Evolutionary conservation across 1,139 yeast species (phyloP).

Genomic region (Taphrina sp.): DNA sequence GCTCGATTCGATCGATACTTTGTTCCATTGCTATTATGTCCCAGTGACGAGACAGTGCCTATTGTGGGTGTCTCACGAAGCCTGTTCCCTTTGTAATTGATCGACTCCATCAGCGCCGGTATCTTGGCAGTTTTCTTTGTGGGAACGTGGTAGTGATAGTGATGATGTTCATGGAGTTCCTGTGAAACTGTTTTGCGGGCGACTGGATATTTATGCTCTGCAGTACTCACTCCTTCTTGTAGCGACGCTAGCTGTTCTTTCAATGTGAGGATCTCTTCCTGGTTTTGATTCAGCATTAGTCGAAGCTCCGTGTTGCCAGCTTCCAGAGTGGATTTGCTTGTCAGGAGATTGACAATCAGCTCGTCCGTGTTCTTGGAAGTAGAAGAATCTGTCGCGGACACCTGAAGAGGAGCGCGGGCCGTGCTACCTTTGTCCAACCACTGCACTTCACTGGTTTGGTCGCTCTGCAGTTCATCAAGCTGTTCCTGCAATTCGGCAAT

Average conservation of each 20-base stretch:
- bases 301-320: conserved; percentile 9
- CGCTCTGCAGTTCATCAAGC: background rate
- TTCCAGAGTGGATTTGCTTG: conserved; percentile 4
- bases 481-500: conserved; percentile 9
- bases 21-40: too few relatives aligned
- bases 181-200: conserved; percentile 25
- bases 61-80: too few relatives aligned
- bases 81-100: too few relatives aligned
- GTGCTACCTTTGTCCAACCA: background rate
- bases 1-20: too few relatives aligned
- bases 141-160: conserved; percentile 24
- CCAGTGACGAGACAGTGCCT: too few relatives aligned
- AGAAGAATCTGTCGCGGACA: background rate
- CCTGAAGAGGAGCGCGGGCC: background rate
- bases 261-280: conserved; percentile 12
- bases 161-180: conserved; percentile 27
- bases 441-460: background rate
- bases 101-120: too few relatives aligned
- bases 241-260: background rate
- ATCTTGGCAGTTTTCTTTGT: background rate
- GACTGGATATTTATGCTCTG: background rate
- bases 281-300: conserved; percentile 6
- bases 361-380: background rate
- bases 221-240: background rate
- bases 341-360: background rate